Evolutionary conservation across 805 yeast species (phyloP), one percentile per base, ranked within the genome.

Genomic region (Candida ortonii): DNA sequence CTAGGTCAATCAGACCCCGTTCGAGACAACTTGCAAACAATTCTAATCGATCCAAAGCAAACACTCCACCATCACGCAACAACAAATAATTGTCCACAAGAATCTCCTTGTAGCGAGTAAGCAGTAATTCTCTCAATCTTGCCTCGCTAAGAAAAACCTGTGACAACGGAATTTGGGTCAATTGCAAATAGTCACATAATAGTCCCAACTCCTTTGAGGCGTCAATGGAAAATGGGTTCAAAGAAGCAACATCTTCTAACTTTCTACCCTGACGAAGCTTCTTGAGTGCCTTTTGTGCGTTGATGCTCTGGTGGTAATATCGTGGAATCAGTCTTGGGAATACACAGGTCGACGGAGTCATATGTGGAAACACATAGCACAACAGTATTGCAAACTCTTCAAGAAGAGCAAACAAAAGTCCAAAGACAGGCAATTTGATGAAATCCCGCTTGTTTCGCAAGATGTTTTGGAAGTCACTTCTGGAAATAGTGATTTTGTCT

Each of bases 261-360:
- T 25, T 37, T 15, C 27, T 36, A 19, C 23, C 36, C 22, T 39
- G 18, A 33, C 59, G 28, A 18, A 49, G 26, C 6, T 33, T 39
- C 2, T 24, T 34, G 19, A 59, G 40, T 29, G 44, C 33, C 6
- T 29, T 30, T 30, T 51, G 58, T 4, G 58, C 53, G 29, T 37
- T 39, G 8, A 39, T 21, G 15, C 44, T 43, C 16, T 52, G 38
- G 16, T 51, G 49, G 68, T 68, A 69, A 18, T 68, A 48, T 17
- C 67, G 47, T 2, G 71, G 68, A 22, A 65, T 46, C 16, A 73
- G 56, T 6, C 57, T 55, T 1, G 83, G 83, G 14, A 77, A 53
- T 6, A 71, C 61, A 55, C 86, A 80, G 0, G 84, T 80, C 40
- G 69, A 70, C 0, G 86, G 88, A 3, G 80, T 67, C 10, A 80